Evolutionary conservation across 352 stramenopile genomes (phyloP).

Genomic region (Thalassiosira hispida): DNA sequence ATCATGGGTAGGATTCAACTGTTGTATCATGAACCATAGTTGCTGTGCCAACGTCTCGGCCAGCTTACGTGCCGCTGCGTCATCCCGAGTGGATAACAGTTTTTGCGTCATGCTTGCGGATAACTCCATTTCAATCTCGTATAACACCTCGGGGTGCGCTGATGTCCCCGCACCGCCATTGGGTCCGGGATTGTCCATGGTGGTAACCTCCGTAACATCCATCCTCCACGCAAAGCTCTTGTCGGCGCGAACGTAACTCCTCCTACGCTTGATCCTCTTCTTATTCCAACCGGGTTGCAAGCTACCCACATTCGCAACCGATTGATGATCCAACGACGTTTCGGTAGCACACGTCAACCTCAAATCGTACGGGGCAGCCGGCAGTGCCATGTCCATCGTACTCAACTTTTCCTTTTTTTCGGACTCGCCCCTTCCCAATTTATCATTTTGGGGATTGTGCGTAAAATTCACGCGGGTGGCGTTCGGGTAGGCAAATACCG

Average conservation of each 20-base stretch:
- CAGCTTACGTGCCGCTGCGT: conserved; percentile 45
- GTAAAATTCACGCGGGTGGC: conserved; percentile 66
- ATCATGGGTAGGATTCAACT: conserved; percentile 80
- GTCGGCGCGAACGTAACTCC: conserved; percentile 71
- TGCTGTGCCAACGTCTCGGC: conserved; percentile 67
- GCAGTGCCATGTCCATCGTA: conserved; percentile 70
- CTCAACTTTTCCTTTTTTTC: conserved; percentile 78
- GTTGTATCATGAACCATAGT: conserved; percentile 77
- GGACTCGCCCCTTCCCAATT: conserved; percentile 50
- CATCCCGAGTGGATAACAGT: conserved; percentile 60
- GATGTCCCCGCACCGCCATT: conserved; percentile 8
- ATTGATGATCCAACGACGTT: conserved; percentile 56
- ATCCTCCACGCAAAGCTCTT: conserved; percentile 82
- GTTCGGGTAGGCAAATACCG: conserved; percentile 69
- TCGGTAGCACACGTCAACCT: conserved; percentile 68
- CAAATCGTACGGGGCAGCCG: conserved; percentile 79
- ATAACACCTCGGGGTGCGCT: conserved; percentile 43
- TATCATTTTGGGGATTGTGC: conserved; percentile 25
- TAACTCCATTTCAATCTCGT: conserved; percentile 83
- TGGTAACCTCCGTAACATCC: conserved; percentile 83
- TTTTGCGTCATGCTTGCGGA: conserved; percentile 61
- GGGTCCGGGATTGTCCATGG: conserved; percentile 37
- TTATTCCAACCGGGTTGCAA: conserved; percentile 58
- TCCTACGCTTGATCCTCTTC: conserved; percentile 72
- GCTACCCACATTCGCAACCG: conserved; percentile 30